phyloP scores from a whole-genome alignment of 306 rosid species.

The Erythrophleum fordii region DNA sequence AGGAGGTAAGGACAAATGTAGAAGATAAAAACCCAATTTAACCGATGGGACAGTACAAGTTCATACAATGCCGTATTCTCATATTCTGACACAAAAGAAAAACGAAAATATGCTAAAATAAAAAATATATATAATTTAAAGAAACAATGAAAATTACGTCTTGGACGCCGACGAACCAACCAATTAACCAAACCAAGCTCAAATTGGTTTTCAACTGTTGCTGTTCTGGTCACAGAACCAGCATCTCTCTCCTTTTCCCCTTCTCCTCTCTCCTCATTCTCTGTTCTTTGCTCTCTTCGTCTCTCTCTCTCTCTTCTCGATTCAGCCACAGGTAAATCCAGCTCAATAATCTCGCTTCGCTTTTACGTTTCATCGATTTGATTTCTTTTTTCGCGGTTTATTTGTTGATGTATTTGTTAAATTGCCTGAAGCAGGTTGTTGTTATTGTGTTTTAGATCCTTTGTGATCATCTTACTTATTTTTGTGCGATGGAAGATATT shows the following conservation, averaged over 20 bases:
- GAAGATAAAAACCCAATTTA: slow-evolving; percentile 43
- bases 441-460: slow-evolving; percentile 37
- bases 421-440: not conserved
- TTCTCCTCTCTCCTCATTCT: not conserved
- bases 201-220: slow-evolving; percentile 55
- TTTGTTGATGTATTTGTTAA: slow-evolving; percentile 5
- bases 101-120: not conserved
- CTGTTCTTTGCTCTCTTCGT: not conserved
- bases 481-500: not conserved
- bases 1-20: slow-evolving; percentile 29
- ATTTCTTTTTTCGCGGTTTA: slow-evolving; percentile 26
- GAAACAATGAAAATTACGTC: slow-evolving; percentile 31
- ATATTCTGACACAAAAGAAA: slow-evolving; percentile 33
- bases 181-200: slow-evolving; percentile 70
- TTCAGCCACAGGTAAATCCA: slow-evolving; percentile 48
- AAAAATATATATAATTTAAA: not conserved
- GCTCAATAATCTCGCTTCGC: slow-evolving; percentile 46
- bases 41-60: slow-evolving; percentile 45
- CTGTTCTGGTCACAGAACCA: slow-evolving; percentile 43
- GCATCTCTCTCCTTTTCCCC: not conserved
- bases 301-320: slow-evolving; percentile 44
- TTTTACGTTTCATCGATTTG: not conserved
- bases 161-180: slow-evolving; percentile 86
- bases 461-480: not conserved
- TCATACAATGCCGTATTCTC: slow-evolving; percentile 61